These are phyloP conservation scores for Pleurozium schreberi DNA, from an alignment of 225 moss, liverwort and hornwort genomes.

Conservation along the genomic window DNA sequence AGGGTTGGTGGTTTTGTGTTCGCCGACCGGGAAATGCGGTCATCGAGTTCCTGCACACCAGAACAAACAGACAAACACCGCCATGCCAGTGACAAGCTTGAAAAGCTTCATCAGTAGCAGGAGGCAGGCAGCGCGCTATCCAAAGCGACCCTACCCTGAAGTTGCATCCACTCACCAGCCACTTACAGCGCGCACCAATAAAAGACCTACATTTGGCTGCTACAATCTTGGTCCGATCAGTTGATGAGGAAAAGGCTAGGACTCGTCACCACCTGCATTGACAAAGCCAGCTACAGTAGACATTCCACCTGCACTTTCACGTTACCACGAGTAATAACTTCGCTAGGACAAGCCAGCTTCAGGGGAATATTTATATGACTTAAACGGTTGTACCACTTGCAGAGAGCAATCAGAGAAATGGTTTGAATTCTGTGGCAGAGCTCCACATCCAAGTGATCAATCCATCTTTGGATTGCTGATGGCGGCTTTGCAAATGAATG, in stretches of 20 bases:
- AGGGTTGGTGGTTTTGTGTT: neutral
- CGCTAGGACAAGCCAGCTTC: neutral
- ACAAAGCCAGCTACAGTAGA: neutral
- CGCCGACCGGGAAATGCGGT: neutral
- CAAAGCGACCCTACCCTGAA: neutral
- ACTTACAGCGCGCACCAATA: neutral
- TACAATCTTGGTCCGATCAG: constrained; percentile 30
- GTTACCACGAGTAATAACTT: neutral
- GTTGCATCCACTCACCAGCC: neutral
- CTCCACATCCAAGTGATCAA: neutral
- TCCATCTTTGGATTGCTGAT: neutral
- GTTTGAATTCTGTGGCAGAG: neutral
- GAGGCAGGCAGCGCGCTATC: constrained; percentile 3
- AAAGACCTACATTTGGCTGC: neutral
- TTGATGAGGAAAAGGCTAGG: neutral
- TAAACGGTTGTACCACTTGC: neutral
- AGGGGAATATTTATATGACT: neutral
- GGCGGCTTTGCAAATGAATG: neutral
- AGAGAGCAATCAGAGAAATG: neutral
- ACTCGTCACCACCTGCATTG: neutral
- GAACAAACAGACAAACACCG: constrained; percentile 8
- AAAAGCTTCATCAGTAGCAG: neutral
- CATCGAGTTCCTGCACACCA: neutral
- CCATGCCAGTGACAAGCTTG: constrained; percentile 7
- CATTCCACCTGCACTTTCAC: constrained; percentile 1